These are phyloP conservation scores for Aspergillus cristatus DNA, from an alignment of 495 filamentous ascomycete species.

Conservation along the genomic window DNA sequence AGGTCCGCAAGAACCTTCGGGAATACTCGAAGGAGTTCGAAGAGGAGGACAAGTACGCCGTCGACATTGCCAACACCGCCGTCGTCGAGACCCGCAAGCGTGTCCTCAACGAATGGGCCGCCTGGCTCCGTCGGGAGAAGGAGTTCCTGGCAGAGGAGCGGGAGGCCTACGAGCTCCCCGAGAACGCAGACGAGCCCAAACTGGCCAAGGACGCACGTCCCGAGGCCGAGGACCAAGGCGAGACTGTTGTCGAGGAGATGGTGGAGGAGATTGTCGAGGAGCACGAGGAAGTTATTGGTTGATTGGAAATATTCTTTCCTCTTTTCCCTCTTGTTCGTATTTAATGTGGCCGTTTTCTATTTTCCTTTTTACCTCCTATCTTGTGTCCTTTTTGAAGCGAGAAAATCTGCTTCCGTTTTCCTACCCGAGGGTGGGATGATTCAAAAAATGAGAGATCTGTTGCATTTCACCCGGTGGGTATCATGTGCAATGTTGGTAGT, in stretches of 20 bases:
- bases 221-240: constrained; percentile 49
- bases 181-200: constrained; percentile 49
- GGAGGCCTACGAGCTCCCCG: constrained; percentile 53
- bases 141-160: constrained; percentile 67
- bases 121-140: constrained; percentile 70
- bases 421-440: constrained; percentile 9
- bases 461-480: constrained; percentile 14
- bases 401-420: constrained; percentile 7
- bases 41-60: constrained; percentile 84
- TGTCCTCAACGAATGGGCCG: constrained; percentile 79
- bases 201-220: constrained; percentile 39
- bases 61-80: constrained; percentile 83
- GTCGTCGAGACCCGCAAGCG: constrained; percentile 82
- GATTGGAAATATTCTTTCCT: constrained; percentile 20
- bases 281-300: constrained; percentile 67
- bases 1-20: constrained; percentile 93
- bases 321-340: constrained; percentile 16
- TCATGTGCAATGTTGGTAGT: constrained; percentile 17
- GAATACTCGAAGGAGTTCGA: constrained; percentile 94
- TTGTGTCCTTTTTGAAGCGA: constrained; percentile 8
- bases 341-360: constrained; percentile 31
- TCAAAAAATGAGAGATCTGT: constrained; percentile 20
- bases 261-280: constrained; percentile 94
- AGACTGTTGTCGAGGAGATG: constrained; percentile 73
- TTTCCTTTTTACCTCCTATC: constrained; percentile 10